A percentile compares a stretch with the other conserved stretches of the same genome.
Evolutionary conservation across 495 filamentous ascomycete genomes (phyloP).

Genomic region (Daldinia loculata): DNA sequence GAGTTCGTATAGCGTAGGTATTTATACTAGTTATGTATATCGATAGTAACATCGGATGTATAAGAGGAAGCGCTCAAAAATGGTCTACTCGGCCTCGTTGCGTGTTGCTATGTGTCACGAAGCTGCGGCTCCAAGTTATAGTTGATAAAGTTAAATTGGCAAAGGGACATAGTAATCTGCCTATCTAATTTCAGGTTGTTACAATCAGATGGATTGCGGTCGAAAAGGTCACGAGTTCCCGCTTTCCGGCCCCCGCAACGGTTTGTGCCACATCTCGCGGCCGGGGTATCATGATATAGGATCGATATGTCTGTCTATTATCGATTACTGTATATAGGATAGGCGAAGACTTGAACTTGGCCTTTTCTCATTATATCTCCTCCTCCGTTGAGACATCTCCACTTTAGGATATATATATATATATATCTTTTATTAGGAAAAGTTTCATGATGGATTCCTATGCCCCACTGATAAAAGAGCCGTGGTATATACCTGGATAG

Average conservation of each 20-base stretch:
- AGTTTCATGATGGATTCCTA: background rate
- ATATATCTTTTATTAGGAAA: background rate
- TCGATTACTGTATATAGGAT: conserved; percentile 7
- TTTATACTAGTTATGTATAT: background rate
- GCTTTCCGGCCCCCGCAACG: conserved; percentile 13
- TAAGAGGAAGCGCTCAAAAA: background rate
- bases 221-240: conserved; percentile 20
- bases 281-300: conserved; percentile 1
- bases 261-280: conserved; percentile 12
- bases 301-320: background rate
- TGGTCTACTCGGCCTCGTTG: background rate
- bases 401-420: background rate
- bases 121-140: background rate
- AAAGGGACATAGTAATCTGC: conserved; percentile 4
- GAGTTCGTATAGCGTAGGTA: background rate
- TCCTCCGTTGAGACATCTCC: background rate
- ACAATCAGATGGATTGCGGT: conserved; percentile 16
- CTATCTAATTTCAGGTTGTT: conserved; percentile 23
- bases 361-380: background rate
- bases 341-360: background rate
- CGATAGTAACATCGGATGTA: background rate
- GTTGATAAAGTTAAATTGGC: background rate
- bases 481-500: background rate
- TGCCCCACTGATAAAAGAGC: background rate
- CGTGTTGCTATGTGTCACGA: background rate